Base-by-base conservation (phyloP, 768 basidiomycete genomes). In the Epithele typhae region DNA sequence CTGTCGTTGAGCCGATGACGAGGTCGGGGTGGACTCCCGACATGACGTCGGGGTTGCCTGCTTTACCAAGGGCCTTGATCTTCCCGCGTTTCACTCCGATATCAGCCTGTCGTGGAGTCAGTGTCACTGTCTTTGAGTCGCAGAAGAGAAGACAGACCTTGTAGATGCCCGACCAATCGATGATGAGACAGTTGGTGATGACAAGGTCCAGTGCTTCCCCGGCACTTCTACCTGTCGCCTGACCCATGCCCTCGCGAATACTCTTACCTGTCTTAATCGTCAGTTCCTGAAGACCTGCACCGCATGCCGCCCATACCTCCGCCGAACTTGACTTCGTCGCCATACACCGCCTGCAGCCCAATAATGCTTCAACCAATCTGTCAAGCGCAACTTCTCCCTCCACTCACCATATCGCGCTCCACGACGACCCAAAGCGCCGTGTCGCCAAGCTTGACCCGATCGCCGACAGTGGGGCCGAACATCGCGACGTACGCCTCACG, bases 271-370 rank as follows among this genome's bases (percentile, higher is more conserved):
- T 5, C 12, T 9, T n/a, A n/a, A n/a, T n/a, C n/a, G n/a, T n/a
- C n/a, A n/a, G n/a, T n/a, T n/a, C n/a, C n/a, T n/a, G n/a, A 10
- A 40, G 38, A 36, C 19, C 42, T 37, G n/a, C n/a, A n/a, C n/a
- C n/a, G n/a, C n/a, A n/a, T n/a, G n/a, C n/a, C n/a, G n/a, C n/a
- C n/a, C 68, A 52, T 58, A 82, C 92, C 95, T 59, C 93, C 95
- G 7, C 96, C 96, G 58, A 99, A 99, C 68, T 97, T 98, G 68
- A 90, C 87, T 67, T 98, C 95, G 48, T 98, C 95, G 1, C 95
- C 96, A 60, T 96, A 95, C 3, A 81, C 71, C 4, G 94, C 88
- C 82, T 90, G 48, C 12, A 37, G 8, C 17, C 12, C 30, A 43
- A 46, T 25, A 18, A 2, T 2, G n/a, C n/a, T n/a, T n/a, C 19